A percentile compares a stretch with the other conserved stretches of the same genome.
Conservation (phyloP, 2,329 filamentous ascomycete species). For the Incumbomyces delicatus region DNA sequence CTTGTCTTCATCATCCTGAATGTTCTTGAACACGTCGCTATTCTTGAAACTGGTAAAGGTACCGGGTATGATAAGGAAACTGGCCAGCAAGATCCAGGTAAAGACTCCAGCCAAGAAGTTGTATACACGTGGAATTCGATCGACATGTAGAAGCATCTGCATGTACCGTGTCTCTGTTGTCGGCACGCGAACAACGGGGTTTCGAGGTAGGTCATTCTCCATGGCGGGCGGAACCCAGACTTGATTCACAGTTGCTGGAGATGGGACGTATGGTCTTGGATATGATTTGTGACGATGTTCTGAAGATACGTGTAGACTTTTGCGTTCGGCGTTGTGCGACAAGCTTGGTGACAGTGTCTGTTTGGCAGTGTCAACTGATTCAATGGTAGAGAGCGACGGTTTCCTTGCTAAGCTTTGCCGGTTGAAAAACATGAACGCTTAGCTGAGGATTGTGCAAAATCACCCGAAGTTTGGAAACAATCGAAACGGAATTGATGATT, state of each 20-base stretch:
- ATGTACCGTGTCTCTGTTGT: constrained; percentile 20
- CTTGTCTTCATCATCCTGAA: constrained; percentile 21
- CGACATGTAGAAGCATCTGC: constrained; percentile 25
- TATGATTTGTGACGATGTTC: background rate
- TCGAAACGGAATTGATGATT: background rate
- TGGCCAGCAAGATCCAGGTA: constrained; percentile 43
- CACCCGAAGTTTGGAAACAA: background rate
- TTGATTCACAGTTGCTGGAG: constrained; percentile 6
- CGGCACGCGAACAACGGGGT: constrained; percentile 12
- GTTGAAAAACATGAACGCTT: constrained; percentile 3
- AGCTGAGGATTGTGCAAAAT: background rate
- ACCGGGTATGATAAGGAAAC: constrained; percentile 44
- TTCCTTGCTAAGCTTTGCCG: constrained; percentile 7
- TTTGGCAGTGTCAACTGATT: constrained; percentile 8
- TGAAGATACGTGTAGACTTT: constrained; percentile 2
- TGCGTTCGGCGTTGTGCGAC: background rate
- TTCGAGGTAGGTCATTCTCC: constrained; percentile 5
- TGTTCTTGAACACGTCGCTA: constrained; percentile 18
- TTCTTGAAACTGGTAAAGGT: constrained; percentile 40
- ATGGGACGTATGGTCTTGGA: constrained; percentile 6
- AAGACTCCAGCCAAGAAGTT: constrained; percentile 40
- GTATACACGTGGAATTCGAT: constrained; percentile 24
- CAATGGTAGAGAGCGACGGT: constrained; percentile 12
- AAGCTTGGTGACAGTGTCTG: background rate
- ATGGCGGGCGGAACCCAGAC: constrained; percentile 5